Evolutionary conservation across 371 early-diverging fungal genomes (phyloP).

Genomic region (Apophysomyces ossiformis): DNA sequence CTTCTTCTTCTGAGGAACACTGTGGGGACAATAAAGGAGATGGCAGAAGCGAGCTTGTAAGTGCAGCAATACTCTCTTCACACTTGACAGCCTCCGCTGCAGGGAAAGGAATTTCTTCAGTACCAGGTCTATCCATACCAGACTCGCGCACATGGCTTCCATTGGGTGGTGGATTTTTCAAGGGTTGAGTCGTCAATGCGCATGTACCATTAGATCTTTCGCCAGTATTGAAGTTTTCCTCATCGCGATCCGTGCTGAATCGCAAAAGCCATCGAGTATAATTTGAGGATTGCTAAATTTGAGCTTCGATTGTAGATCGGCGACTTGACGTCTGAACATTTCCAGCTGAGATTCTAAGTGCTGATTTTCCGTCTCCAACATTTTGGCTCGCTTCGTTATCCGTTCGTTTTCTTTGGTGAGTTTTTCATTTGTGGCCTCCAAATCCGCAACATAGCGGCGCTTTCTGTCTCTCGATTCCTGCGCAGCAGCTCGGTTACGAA

Average conservation of each 20-base stretch:
- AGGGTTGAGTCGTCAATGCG: background rate
- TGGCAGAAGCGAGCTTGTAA: constrained; percentile 16
- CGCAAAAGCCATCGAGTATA: constrained; percentile 58
- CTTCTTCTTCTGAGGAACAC: constrained; percentile 30
- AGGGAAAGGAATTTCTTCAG: constrained; percentile 28
- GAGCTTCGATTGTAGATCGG: constrained; percentile 53
- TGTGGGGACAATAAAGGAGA: constrained; percentile 40
- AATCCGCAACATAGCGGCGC: constrained; percentile 75
- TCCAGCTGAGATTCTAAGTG: constrained; percentile 64
- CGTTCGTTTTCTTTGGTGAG: constrained; percentile 70
- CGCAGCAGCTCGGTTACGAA: constrained; percentile 91
- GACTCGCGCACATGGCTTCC: constrained; percentile 11
- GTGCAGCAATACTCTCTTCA: constrained; percentile 20
- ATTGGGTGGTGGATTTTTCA: constrained; percentile 37
- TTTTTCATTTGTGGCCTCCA: constrained; percentile 71
- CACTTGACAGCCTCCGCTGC: constrained; percentile 51
- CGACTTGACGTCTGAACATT: constrained; percentile 58
- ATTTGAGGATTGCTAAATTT: constrained; percentile 37
- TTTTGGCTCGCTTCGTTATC: constrained; percentile 63
- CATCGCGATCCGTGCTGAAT: constrained; percentile 60
- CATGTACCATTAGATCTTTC: background rate
- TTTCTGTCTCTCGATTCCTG: constrained; percentile 91
- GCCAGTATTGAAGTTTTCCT: constrained; percentile 17
- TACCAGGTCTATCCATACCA: background rate
- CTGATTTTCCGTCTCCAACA: constrained; percentile 66